These are phyloP conservation scores for Flaveria trinervia DNA, from an alignment of 129 eudicot genomes.

Conservation along the genomic window DNA sequence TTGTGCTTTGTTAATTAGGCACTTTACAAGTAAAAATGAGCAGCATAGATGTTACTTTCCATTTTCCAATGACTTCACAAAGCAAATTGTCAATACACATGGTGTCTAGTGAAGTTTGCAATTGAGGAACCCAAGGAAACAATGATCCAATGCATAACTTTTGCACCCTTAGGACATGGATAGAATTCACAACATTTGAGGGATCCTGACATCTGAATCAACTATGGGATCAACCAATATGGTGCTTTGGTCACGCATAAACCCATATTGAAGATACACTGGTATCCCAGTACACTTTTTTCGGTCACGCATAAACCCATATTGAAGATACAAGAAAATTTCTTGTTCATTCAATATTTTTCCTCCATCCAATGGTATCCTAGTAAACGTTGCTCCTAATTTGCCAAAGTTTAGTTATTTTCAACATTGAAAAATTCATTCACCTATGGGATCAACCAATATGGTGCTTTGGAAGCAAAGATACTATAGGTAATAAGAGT, in stretches of 20 bases:
- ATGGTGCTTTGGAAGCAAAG: not conserved
- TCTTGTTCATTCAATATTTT: not conserved
- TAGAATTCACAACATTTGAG: not conserved
- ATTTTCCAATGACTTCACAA: too few relatives aligned
- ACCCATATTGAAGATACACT: not conserved
- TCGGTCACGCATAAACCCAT: not conserved
- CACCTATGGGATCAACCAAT: not conserved
- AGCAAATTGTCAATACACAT: not conserved
- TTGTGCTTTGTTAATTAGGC: not conserved
- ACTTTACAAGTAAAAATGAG: not conserved
- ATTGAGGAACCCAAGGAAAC: not conserved
- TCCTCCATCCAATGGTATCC: not conserved
- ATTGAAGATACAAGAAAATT: not conserved
- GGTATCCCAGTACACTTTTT: not conserved
- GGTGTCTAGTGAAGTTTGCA: not conserved
- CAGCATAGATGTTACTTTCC: too few relatives aligned
- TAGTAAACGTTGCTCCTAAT: not conserved
- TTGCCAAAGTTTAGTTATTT: not conserved
- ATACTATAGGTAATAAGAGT: not conserved
- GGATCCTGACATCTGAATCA: not conserved
- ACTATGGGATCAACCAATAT: too few relatives aligned
- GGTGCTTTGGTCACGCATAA: not conserved
- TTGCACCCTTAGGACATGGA: not conserved
- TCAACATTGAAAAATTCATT: not conserved
- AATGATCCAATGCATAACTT: not conserved